Percentiles rank a stretch among this genome's conserved stretches.
phyloP scores from a whole-genome alignment of 352 stramenopile species.

The Achlya hypogyna region DNA sequence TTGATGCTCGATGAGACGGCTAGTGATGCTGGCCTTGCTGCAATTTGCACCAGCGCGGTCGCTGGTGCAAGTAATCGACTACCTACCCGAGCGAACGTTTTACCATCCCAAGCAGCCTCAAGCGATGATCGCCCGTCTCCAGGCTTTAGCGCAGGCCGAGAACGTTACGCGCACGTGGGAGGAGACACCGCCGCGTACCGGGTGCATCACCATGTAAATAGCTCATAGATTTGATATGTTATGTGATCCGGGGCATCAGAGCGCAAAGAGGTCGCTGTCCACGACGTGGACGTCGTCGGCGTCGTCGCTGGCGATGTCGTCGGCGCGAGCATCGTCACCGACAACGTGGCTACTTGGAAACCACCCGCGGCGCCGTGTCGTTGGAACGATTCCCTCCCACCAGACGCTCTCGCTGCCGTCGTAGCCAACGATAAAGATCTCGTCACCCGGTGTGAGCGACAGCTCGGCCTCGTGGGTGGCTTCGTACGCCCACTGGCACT shows the following conservation, averaged over 20 bases:
- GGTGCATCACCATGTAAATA: neutral
- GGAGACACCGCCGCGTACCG: neutral
- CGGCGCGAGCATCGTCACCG: neutral
- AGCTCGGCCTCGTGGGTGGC: neutral
- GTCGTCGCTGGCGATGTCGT: neutral
- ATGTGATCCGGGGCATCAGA: neutral
- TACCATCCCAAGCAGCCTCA: constrained; percentile 25
- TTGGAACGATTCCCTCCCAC: neutral
- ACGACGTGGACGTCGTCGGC: neutral
- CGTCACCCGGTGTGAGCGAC: neutral
- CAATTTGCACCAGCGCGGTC: constrained; percentile 47
- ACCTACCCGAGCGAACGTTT: constrained; percentile 26
- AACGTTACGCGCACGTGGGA: neutral
- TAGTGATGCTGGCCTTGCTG: constrained; percentile 72
- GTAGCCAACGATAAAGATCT: neutral
- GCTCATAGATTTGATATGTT: neutral
- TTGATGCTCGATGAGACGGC: constrained; percentile 5
- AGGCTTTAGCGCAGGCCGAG: neutral
- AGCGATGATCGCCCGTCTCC: constrained; percentile 39
- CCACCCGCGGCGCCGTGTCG: neutral
- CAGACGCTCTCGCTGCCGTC: neutral
- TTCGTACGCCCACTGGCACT: neutral
- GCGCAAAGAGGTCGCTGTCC: neutral
- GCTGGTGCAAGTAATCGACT: constrained; percentile 59
- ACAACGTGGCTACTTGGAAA: constrained; percentile 7